Base-by-base conservation (phyloP, 2,329 filamentous ascomycete species). In the Penicillium janthinellum region DNA sequence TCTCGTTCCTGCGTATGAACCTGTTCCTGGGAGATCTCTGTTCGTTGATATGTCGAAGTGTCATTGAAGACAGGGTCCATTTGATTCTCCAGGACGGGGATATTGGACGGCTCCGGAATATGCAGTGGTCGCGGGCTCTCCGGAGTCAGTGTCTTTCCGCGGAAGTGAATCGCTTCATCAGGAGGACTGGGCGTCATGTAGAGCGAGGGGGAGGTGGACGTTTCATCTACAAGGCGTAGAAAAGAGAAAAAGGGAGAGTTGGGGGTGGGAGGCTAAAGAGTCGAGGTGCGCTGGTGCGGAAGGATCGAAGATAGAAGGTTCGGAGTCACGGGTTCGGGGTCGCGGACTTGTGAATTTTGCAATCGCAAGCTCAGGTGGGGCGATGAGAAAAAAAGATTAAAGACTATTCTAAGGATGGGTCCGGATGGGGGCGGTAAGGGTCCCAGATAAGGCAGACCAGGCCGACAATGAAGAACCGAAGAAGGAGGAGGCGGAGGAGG, bases 41-140 rank as follows among this genome's bases (percentile, higher is more conserved):
- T 73, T 70, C 80, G 84, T 61, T 79, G 79, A 73, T 86, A 85
- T 63, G 82, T 83, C 56, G 86, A 81, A 57, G 86, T 86, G 73
- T 89, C 86, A 77, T 88, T 88, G 81, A 90, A 89, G 67, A 84
- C 79, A 56, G 87, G 86, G 77, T 91, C 88, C 84, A 86, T 90
- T 78, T 90, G 87, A 72, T 88, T 87, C 72, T 87, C 83, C 70
- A 90, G 80, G 56, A 91, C 84, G 59, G 88, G 87, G 60, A 90
- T 89, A 67, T 86, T 88, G 67, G 86, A 83, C 55, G 88, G 87
- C 75, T 88, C 85, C 66, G 88, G 83, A 66, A 88, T 80, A 75
- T 90, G 86, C 68, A 90, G 77, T 66, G 88, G 88, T 69, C 88
- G 86, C 71, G 89, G 89, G 73, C 87, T 90, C 71, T 89, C 85